phyloP scores from a whole-genome alignment of 2,329 filamentous ascomycete species.

The Pseudocercospora macadamiae region DNA sequence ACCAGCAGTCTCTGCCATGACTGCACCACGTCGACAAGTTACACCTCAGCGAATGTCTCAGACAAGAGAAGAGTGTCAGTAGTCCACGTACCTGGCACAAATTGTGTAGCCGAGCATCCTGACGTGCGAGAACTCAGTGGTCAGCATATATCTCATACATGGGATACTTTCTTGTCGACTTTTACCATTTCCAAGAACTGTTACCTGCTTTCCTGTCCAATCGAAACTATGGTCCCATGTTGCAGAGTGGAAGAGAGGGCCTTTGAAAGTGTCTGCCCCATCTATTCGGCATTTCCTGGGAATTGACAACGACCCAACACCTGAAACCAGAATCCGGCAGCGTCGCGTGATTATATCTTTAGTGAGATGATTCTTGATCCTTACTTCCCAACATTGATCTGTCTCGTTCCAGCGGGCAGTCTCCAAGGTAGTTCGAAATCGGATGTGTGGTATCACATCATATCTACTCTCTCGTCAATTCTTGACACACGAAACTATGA shows the following conservation, averaged over 20 bases:
- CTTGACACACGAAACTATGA: not conserved
- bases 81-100: too few species aligned
- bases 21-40: too few species aligned
- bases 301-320: conserved; percentile 34
- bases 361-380: conserved; percentile 28
- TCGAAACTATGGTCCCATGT: conserved; percentile 47
- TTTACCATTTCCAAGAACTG: conserved; percentile 51
- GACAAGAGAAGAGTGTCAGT: too few species aligned
- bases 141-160: too few species aligned
- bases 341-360: conserved; percentile 27
- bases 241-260: conserved; percentile 46
- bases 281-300: conserved; percentile 34
- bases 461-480: conserved; percentile 20
- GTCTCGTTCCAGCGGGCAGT: conserved; percentile 33
- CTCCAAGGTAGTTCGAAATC: conserved; percentile 30
- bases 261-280: conserved; percentile 39
- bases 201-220: conserved; percentile 43
- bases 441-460: conserved; percentile 29
- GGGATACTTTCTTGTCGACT: too few species aligned
- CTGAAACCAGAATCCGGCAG: conserved; percentile 33
- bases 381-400: conserved; percentile 33
- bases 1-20: conserved; percentile 45
- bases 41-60: too few species aligned
- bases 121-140: too few species aligned
- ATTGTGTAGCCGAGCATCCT: too few species aligned